Evolutionary conservation across 352 stramenopile species (phyloP).

Genomic region (Elongisporangium prolatum): DNA sequence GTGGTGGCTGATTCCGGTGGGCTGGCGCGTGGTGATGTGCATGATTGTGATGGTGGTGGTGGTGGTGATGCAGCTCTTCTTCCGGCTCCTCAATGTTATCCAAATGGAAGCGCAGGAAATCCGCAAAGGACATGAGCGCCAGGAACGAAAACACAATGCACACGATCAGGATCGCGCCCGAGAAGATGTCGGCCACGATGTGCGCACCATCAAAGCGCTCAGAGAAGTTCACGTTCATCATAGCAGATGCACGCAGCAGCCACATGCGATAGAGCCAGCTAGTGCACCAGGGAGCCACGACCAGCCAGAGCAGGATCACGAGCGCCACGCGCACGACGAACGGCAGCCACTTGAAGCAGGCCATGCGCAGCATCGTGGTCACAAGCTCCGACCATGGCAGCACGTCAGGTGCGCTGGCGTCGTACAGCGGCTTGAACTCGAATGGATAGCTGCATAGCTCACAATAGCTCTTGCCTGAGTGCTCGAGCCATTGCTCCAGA

Average conservation of each 20-base stretch:
- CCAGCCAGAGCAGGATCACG: slow-evolving; percentile 83
- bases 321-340: slow-evolving; percentile 71
- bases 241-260: slow-evolving; percentile 82
- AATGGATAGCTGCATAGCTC: slow-evolving; percentile 93
- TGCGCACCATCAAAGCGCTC: slow-evolving; percentile 71
- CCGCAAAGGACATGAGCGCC: slow-evolving; percentile 92
- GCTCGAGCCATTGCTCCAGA: slow-evolving; percentile 91
- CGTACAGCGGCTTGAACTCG: slow-evolving; percentile 91
- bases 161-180: slow-evolving; percentile 86
- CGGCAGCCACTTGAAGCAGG: slow-evolving; percentile 87
- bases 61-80: slow-evolving; percentile 25
- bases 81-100: slow-evolving; percentile 76
- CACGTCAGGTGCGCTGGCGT: slow-evolving; percentile 76
- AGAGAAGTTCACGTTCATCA: slow-evolving; percentile 82
- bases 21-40: slow-evolving; percentile 8
- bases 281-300: slow-evolving; percentile 86
- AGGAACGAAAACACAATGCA: slow-evolving; percentile 94
- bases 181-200: slow-evolving; percentile 83
- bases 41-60: slow-evolving; percentile 14
- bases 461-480: slow-evolving; percentile 90
- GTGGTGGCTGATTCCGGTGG: slow-evolving; percentile 7
- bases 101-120: slow-evolving; percentile 91
- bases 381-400: slow-evolving; percentile 87
- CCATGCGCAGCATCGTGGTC: slow-evolving; percentile 71
- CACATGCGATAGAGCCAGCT: slow-evolving; percentile 94